phyloP scores from a whole-genome alignment of 2,329 filamentous ascomycete genomes.

The Byssoonygena ceratinophila region DNA sequence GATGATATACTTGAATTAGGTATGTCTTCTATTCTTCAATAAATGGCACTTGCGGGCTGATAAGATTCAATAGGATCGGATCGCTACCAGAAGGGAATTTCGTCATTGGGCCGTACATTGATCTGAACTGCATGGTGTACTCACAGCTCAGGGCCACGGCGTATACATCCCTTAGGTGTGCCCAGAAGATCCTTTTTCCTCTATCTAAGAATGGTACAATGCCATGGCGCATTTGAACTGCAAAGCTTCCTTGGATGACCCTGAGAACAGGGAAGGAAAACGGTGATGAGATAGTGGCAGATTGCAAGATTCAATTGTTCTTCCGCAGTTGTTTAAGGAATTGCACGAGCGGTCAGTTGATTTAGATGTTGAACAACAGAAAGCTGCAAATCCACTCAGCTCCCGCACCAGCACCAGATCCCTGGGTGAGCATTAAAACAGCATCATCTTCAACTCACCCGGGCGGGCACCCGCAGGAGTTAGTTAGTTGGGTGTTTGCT shows the following conservation, averaged over 20 bases:
- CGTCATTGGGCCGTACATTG: slow-evolving; percentile 7
- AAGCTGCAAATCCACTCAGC: neutral
- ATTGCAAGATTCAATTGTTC: slow-evolving; percentile 6
- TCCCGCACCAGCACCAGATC: too few species aligned
- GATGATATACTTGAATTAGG: slow-evolving; percentile 9
- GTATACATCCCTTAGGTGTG: neutral
- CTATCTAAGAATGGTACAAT: slow-evolving; percentile 5
- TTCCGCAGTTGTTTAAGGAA: slow-evolving; percentile 6
- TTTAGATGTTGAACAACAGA: slow-evolving; percentile 11
- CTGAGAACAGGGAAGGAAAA: slow-evolving; percentile 5
- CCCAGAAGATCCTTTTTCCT: neutral
- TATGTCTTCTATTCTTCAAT: neutral
- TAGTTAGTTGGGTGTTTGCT: too few species aligned
- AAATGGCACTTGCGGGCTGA: neutral
- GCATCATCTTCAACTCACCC: too few species aligned
- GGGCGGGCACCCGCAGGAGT: too few species aligned
- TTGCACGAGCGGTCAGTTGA: slow-evolving; percentile 19
- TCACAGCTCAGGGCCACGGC: slow-evolving; percentile 1
- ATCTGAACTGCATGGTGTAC: slow-evolving; percentile 4
- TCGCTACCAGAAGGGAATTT: slow-evolving; percentile 3
- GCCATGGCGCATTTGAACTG: slow-evolving; percentile 8
- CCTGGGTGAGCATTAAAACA: too few species aligned
- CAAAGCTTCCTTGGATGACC: slow-evolving; percentile 2
- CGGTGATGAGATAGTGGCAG: slow-evolving; percentile 2
- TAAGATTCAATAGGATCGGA: slow-evolving; percentile 5